phyloP scores from a whole-genome alignment of 2,329 filamentous ascomycete species.

The Pleomassaria siparia region DNA sequence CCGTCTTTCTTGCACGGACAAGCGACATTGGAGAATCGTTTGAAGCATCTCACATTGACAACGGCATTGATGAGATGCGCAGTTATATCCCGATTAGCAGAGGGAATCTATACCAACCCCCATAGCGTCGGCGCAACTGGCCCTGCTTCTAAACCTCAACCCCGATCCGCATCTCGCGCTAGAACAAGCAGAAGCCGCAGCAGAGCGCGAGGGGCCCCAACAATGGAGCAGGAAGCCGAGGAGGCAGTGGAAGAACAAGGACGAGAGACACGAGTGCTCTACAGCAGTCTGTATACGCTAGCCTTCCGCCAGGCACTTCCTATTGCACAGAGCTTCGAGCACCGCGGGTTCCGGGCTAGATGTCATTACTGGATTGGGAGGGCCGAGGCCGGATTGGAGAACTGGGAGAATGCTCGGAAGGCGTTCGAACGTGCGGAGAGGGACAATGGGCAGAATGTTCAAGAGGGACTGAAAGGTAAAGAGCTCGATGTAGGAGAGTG shows the following conservation, averaged over 20 bases:
- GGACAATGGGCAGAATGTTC: background rate
- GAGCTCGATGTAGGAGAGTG: background rate
- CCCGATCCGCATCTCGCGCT: background rate
- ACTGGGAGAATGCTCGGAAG: background rate
- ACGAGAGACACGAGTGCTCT: background rate
- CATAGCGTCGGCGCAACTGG: background rate
- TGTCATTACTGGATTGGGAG: constrained; percentile 1
- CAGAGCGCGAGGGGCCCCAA: no score
- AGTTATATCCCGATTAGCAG: background rate
- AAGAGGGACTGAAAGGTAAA: background rate
- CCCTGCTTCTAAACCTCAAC: background rate
- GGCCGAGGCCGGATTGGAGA: background rate
- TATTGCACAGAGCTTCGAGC: background rate
- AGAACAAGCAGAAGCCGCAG: background rate
- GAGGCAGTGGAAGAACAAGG: background rate
- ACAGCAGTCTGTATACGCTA: background rate
- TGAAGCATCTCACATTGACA: background rate
- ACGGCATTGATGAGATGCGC: background rate
- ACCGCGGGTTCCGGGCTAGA: background rate
- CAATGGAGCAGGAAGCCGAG: background rate
- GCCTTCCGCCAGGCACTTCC: background rate
- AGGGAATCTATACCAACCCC: background rate
- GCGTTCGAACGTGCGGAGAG: background rate
- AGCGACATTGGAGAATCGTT: background rate
- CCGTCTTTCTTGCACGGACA: background rate